These are phyloP conservation scores for Taphrina communis DNA, from an alignment of 1,139 yeast species.

Conservation along the genomic window DNA sequence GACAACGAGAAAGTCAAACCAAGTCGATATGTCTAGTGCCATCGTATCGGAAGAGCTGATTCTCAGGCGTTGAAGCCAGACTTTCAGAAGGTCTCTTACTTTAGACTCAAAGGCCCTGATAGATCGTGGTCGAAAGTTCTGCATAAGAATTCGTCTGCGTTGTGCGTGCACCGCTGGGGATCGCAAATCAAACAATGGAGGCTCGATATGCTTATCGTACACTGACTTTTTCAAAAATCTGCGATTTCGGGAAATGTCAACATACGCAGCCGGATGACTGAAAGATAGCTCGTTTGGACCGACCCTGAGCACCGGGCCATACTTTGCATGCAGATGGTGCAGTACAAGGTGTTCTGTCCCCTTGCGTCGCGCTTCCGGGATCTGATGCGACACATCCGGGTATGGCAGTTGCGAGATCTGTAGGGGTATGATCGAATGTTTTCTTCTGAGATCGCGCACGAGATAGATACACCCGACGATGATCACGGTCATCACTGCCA, in stretches of 20 bases:
- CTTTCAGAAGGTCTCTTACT: not conserved
- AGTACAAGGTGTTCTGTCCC: not conserved
- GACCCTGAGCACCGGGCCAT: not conserved
- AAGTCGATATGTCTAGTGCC: conserved; percentile 1
- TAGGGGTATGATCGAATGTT: not conserved
- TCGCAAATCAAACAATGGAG: conserved; percentile 1
- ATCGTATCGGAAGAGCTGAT: not conserved
- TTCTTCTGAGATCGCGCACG: not conserved
- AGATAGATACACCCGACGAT: not conserved
- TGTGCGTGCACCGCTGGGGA: not conserved
- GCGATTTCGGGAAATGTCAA: not conserved
- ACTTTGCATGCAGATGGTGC: not conserved
- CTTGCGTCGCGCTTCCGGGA: not conserved
- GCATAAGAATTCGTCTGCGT: not conserved
- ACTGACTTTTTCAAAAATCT: conserved; percentile 10
- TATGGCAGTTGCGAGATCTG: too few species aligned
- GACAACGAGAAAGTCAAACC: conserved; percentile 1
- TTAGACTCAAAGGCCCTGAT: not conserved
- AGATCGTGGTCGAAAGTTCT: not conserved
- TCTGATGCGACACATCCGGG: too few species aligned
- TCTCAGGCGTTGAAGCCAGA: not conserved
- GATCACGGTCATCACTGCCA: not conserved
- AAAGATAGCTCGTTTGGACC: not conserved
- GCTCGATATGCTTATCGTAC: conserved; percentile 3
- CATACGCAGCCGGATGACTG: not conserved